These are phyloP conservation scores for Solanum bulbocastanum DNA, from an alignment of 257 asterid species.

Conservation along the genomic window DNA sequence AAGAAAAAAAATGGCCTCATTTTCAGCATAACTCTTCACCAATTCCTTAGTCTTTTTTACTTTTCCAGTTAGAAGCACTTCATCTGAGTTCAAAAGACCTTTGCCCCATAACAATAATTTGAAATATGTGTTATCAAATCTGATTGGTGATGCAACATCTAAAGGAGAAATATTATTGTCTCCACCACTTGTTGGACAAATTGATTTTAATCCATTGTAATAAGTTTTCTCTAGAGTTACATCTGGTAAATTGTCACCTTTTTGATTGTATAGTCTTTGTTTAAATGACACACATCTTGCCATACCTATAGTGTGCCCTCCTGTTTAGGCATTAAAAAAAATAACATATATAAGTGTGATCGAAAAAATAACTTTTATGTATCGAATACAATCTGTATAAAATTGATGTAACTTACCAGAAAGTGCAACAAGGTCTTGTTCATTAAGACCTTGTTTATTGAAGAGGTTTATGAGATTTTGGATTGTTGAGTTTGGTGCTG, in stretches of 20 bases:
- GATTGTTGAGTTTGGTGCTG: conserved; percentile 73
- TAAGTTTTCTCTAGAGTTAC: conserved; percentile 39
- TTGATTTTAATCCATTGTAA: conserved; percentile 36
- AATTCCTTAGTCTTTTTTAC: conserved; percentile 21
- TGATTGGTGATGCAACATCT: conserved; percentile 54
- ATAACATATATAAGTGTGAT: background rate
- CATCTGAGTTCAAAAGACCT: conserved; percentile 65
- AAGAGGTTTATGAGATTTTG: conserved; percentile 40
- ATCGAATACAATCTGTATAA: background rate
- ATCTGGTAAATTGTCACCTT: conserved; percentile 57
- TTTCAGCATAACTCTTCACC: conserved; percentile 50
- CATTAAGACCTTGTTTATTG: conserved; percentile 48
- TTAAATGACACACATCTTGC: conserved; percentile 69
- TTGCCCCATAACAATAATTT: conserved; percentile 46
- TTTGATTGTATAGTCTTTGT: conserved; percentile 63
- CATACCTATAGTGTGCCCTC: conserved; percentile 69
- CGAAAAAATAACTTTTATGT: background rate
- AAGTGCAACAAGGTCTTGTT: conserved; percentile 66
- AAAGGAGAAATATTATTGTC: conserved; percentile 60
- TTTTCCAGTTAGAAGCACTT: conserved; percentile 51
- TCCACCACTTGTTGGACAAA: conserved; percentile 61
- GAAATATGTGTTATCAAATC: conserved; percentile 69
- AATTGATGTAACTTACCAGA: conserved; percentile 34
- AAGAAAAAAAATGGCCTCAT: conserved; percentile 44
- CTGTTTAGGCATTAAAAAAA: conserved; percentile 11